Evolutionary conservation across 2,329 filamentous ascomycete genomes (phyloP).

Genomic region (Ramularia collo-cygni): DNA sequence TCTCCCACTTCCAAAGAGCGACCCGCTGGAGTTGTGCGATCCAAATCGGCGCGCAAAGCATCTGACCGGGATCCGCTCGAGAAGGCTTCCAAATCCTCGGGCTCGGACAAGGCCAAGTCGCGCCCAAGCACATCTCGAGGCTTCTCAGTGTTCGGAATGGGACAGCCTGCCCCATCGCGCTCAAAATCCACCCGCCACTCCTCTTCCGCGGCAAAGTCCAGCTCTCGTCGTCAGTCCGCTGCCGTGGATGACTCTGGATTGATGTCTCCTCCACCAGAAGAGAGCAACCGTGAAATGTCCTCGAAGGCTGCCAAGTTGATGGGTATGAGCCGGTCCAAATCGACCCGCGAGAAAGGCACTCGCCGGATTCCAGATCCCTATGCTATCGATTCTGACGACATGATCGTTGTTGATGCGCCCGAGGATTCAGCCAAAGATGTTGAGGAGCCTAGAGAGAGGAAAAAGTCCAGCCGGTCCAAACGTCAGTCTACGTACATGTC

Average conservation of each 20-base stretch:
- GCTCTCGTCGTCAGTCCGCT: slow-evolving; percentile 52
- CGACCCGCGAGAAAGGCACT: slow-evolving; percentile 45
- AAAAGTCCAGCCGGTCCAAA: slow-evolving; percentile 37
- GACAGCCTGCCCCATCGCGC: slow-evolving; percentile 49
- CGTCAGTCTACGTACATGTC: slow-evolving; percentile 34
- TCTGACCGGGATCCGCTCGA: slow-evolving; percentile 49
- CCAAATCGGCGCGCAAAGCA: slow-evolving; percentile 50
- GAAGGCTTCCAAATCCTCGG: slow-evolving; percentile 60
- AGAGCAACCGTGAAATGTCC: slow-evolving; percentile 46
- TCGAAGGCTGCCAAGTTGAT: slow-evolving; percentile 75
- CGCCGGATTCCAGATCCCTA: slow-evolving; percentile 52
- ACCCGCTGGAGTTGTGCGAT: slow-evolving; percentile 41
- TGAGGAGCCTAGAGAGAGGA: slow-evolving; percentile 23
- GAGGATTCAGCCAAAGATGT: slow-evolving; percentile 34
- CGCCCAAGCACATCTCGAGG: slow-evolving; percentile 51
- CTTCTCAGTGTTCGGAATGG: slow-evolving; percentile 51
- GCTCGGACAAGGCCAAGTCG: slow-evolving; percentile 59
- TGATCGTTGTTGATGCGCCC: slow-evolving; percentile 48
- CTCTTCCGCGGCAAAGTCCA: slow-evolving; percentile 29
- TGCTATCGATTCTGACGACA: slow-evolving; percentile 53
- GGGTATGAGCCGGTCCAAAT: slow-evolving; percentile 46
- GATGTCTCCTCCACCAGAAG: slow-evolving; percentile 66
- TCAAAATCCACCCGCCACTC: slow-evolving; percentile 61
- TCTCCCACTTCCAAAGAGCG: slow-evolving; percentile 35
- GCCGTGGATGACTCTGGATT: slow-evolving; percentile 58